Conservation (phyloP, 2,329 filamentous ascomycete species). For the Colletotrichum destructivum region DNA sequence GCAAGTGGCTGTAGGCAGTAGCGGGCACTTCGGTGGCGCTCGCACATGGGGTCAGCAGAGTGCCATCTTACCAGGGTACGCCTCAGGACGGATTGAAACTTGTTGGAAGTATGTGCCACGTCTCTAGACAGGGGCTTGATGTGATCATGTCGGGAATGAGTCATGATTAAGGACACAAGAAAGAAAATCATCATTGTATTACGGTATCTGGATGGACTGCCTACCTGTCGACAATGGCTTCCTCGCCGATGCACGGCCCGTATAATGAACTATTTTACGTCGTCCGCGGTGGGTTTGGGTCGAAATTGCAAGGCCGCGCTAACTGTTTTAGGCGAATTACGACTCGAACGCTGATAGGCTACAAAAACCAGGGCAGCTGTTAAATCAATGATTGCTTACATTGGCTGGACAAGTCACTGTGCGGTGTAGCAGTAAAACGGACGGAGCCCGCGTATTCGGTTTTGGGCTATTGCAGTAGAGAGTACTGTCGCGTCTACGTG, state of each 20-base stretch:
- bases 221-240: neutral
- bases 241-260: slow-evolving; percentile 7
- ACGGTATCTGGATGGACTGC: neutral
- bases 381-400: too few species aligned
- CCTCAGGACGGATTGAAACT: neutral
- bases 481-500: neutral
- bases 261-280: slow-evolving; percentile 9
- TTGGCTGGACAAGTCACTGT: too few species aligned
- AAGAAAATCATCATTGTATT: neutral
- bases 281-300: neutral
- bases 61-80: neutral
- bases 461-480: neutral
- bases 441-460: neutral
- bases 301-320: neutral
- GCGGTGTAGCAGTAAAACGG: neutral
- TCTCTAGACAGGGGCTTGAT: neutral
- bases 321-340: slow-evolving; percentile 10
- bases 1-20: slow-evolving; percentile 1
- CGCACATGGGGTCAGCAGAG: neutral
- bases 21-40: neutral
- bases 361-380: too few species aligned
- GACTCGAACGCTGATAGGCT: slow-evolving; percentile 3
- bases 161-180: neutral
- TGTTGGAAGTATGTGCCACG: neutral
- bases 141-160: neutral